Percentiles rank a stretch among this genome's conserved stretches.
Evolutionary conservation across 371 early-diverging fungal genomes (phyloP).

Genomic region (Umbelopsis sp.): DNA sequence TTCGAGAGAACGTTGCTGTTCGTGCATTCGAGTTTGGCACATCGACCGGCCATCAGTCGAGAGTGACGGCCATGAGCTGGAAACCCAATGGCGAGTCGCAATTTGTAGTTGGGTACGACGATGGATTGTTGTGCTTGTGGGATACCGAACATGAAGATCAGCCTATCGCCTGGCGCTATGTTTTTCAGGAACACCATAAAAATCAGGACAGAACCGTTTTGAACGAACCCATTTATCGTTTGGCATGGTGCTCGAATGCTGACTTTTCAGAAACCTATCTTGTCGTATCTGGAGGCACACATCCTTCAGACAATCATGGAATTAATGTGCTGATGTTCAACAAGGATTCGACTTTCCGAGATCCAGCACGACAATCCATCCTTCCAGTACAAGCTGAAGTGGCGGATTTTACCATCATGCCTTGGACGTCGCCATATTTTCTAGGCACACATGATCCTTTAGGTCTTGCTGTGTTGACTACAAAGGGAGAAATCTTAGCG

Average conservation of each 20-base stretch:
- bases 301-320: conserved; percentile 47
- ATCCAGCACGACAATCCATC: conserved; percentile 50
- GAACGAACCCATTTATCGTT: conserved; percentile 53
- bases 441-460: conserved; percentile 48
- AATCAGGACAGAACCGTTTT: conserved; percentile 18
- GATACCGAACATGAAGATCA: conserved; percentile 42
- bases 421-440: conserved; percentile 49
- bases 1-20: conserved; percentile 45
- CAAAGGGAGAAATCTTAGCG: conserved; percentile 37
- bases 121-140: conserved; percentile 59
- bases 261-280: conserved; percentile 43
- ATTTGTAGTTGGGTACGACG: conserved; percentile 61
- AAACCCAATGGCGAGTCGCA: conserved; percentile 49
- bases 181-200: conserved; percentile 39
- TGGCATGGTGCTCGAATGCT: conserved; percentile 53
- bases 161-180: conserved; percentile 47
- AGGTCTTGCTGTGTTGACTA: conserved; percentile 44
- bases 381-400: conserved; percentile 49
- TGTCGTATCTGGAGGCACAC: conserved; percentile 54
- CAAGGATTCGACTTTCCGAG: conserved; percentile 39
- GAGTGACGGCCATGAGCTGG: conserved; percentile 51
- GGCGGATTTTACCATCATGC: conserved; percentile 49
- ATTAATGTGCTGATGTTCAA: conserved; percentile 51
- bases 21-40: conserved; percentile 29
- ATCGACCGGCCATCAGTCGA: conserved; percentile 28